These are phyloP conservation scores for Schizochytrium sp. DNA, from an alignment of 108 stramenopile genomes.

Conservation along the genomic window DNA sequence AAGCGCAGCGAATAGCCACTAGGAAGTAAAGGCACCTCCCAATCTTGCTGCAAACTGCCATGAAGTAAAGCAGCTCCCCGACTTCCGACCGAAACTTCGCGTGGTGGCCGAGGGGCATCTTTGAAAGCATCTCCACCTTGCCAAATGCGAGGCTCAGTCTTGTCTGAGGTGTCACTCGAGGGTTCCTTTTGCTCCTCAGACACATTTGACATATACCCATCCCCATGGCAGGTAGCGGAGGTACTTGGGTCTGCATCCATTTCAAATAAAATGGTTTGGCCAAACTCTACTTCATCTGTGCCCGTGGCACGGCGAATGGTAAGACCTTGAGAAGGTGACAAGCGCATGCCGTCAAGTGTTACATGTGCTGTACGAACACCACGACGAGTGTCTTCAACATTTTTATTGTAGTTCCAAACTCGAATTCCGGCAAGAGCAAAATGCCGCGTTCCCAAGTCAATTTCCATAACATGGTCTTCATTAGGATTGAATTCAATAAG, in stretches of 20 bases:
- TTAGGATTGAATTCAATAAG: constrained; percentile 10
- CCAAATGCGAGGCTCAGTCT: background rate
- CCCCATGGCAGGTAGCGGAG: background rate
- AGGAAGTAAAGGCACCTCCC: constrained; percentile 13
- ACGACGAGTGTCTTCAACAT: constrained; percentile 36
- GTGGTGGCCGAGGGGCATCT: background rate
- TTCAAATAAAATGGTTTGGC: constrained; percentile 37
- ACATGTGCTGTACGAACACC: constrained; percentile 19
- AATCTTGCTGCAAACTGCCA: background rate
- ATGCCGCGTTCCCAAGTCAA: constrained; percentile 42
- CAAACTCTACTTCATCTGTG: constrained; percentile 58
- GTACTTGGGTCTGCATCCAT: background rate
- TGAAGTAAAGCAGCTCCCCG: background rate
- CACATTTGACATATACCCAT: too few relatives aligned
- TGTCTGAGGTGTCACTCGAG: background rate
- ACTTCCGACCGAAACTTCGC: background rate
- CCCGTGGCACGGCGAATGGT: constrained; percentile 2
- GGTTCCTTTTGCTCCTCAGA: background rate
- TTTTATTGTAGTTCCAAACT: constrained; percentile 55
- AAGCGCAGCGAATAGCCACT: constrained; percentile 22
- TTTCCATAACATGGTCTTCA: constrained; percentile 5
- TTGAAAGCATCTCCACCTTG: constrained; percentile 23
- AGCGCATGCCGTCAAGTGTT: constrained; percentile 26
- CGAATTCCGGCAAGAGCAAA: constrained; percentile 33
- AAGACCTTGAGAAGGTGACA: constrained; percentile 14